These are phyloP conservation scores for Apiotrichum brassicae DNA, from an alignment of 1,284 basidiomycete species.

Conservation along the genomic window DNA sequence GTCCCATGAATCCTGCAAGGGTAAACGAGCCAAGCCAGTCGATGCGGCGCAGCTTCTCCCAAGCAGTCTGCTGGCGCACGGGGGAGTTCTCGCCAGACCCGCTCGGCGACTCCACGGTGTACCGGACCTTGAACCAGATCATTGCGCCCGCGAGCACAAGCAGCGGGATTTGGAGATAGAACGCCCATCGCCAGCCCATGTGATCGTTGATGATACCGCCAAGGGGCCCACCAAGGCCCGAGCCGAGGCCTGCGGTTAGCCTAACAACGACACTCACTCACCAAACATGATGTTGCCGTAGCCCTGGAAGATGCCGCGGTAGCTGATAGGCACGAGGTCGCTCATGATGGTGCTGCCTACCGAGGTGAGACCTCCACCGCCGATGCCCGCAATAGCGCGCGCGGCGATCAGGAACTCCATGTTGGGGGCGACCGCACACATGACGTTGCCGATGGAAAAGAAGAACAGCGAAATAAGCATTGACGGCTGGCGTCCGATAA, in stretches of 20 bases:
- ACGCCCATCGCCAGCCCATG: slow-evolving; percentile 61
- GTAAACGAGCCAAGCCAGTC: slow-evolving; percentile 57
- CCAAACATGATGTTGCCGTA: slow-evolving; percentile 65
- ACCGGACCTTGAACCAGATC: not conserved
- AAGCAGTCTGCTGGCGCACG: slow-evolving; percentile 42
- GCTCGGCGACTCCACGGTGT: slow-evolving; percentile 42
- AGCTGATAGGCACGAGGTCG: slow-evolving; percentile 61
- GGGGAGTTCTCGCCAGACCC: not conserved
- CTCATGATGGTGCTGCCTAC: slow-evolving; percentile 39
- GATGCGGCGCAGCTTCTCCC: not conserved
- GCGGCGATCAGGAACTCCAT: slow-evolving; percentile 73
- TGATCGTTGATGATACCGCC: slow-evolving; percentile 78
- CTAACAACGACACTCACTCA: not conserved
- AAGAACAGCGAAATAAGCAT: slow-evolving; percentile 63
- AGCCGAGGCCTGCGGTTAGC: not conserved
- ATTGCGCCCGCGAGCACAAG: slow-evolving; percentile 2
- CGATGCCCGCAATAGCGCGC: slow-evolving; percentile 77
- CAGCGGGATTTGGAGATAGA: slow-evolving; percentile 58
- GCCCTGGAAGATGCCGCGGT: slow-evolving; percentile 82
- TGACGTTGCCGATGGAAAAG: slow-evolving; percentile 72
- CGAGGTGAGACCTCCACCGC: slow-evolving; percentile 51
- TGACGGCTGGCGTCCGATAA: slow-evolving; percentile 71
- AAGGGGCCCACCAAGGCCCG: slow-evolving; percentile 53
- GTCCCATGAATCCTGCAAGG: slow-evolving; percentile 65
- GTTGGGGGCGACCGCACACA: slow-evolving; percentile 71